Evolutionary conservation across 78 protist species (phyloP), one percentile per base, ranked within the genome.

Genomic region (Chrysochromulina parva): DNA sequence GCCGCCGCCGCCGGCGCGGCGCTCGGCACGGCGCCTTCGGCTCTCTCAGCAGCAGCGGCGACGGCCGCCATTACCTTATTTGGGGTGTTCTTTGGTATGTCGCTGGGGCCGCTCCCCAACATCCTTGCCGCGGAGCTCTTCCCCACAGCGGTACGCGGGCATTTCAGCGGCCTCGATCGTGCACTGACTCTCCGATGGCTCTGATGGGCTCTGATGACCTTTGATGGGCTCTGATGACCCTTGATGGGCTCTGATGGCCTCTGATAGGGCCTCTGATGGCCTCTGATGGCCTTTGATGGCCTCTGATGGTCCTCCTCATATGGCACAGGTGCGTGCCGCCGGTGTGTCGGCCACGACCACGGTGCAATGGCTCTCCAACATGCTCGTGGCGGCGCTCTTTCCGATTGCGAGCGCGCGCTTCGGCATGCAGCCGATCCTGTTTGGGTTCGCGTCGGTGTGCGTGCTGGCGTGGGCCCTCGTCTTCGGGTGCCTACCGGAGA

Each of bases 81-180:
- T 16, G 26, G 26, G 28, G 16, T 10, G 3, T 10, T 5, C 6
- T 6, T 6, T 22, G 69, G 6, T 6, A 10, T 62, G 69, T 3
- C 28, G 7, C 24, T 16, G 26, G 69, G 69, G 50, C 78, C 78
- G 50, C 4, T 69, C 53, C 78, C 78, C 11, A 69, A 69, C 78
- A 69, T 69, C 78, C 78, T 69, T 19, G 28, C 78, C 13, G 6
- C 78, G 38, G 78, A 69, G 78, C 78, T 69, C 78, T 69, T 69
- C 50, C 78, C 78, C 48, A 69, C 38, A 38, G 38, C 38, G 38
- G 38, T 38, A 38, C 38, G 38, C 38, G 38, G 38, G 38, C 38
- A 38, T 38, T 38, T 38, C 38, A 38, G 38, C 38, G 38, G 38
- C 38, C 38, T 38, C 38, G 38, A 38, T 38, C 38, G 38, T 38